Evolutionary conservation across 352 stramenopile genomes (phyloP), one percentile per base, ranked within the genome.

Genomic region (Phytopythium boreale): DNA sequence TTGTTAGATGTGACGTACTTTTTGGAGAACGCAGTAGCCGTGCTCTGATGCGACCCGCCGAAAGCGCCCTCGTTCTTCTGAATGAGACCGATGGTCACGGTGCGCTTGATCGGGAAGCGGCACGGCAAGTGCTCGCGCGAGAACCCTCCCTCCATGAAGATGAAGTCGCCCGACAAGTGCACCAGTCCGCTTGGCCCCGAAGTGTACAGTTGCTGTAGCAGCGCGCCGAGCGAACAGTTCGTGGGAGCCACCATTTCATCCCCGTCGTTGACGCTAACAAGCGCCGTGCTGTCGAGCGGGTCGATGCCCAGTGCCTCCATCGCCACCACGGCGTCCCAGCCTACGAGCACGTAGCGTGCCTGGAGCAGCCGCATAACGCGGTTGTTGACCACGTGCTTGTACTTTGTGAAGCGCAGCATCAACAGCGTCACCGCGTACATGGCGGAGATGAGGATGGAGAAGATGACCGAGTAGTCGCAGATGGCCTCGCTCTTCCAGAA

Each of bases 401-500:
- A 68, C 2, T 27, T 56, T 8, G 66, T 71, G n/a, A 60, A 61
- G 31, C 44, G 37, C 14, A 71, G 17, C 8, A 61, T 56, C 14
- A 61, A n/a, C 11, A 64, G 22, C 27, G 41, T 61, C 24, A 41
- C 29, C n/a, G 19, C 36, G 43, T 68, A 53, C 31, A 29, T 63
- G 20, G 26, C 31, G 24, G 59, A 26, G 15, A 61, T 44, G n/a
- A 64, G 11, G 61, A 68, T 64, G 20, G 26, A 41, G 50, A 71
- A 68, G 46, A 71, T 24, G 51, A 71, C 56, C 12, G 56, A 34
- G 39, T 64, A 68, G 47, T 68, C 63, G 56, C 67, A 71, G 11
- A 69, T 56, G 56, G 76, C 65, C 58, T 78, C 73, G 62, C 59
- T 80, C 14, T 37, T 24, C 68, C 73, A 80, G 44, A 80, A 71